Conservation (phyloP, 1,139 yeast genomes). For the Groenewaldozyma sp. region DNA sequence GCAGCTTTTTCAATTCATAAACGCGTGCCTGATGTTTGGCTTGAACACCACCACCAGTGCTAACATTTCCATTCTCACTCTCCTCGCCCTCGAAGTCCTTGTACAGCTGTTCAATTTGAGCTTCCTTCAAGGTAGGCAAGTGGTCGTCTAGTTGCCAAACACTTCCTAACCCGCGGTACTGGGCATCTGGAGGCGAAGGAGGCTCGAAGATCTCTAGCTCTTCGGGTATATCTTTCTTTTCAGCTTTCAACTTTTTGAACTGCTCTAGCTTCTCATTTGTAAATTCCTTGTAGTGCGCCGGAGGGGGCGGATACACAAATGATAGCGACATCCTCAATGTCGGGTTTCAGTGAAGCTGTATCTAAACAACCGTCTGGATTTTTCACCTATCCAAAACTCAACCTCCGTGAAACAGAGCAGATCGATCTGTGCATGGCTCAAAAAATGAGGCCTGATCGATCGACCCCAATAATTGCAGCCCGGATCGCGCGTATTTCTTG, state of each 20-base stretch:
- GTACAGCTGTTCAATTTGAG: constrained; percentile 64
- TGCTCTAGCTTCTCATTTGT: constrained; percentile 49
- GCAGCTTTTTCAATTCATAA: constrained; percentile 56
- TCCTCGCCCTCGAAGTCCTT: constrained; percentile 18
- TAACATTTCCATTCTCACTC: background rate
- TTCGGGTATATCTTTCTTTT: constrained; percentile 10
- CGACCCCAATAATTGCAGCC: background rate
- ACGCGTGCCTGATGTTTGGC: constrained; percentile 37
- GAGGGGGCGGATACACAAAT: constrained; percentile 82
- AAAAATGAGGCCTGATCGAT: background rate
- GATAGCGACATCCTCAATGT: constrained; percentile 39
- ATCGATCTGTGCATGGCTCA: constrained; percentile 20
- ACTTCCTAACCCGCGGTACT: constrained; percentile 73
- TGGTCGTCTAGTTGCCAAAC: constrained; percentile 70
- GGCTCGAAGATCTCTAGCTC: constrained; percentile 39
- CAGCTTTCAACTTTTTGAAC: constrained; percentile 22
- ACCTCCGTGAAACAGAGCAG: too few species aligned
- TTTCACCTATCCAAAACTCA: too few species aligned
- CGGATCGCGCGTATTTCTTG: too few species aligned
- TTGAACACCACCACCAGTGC: constrained; percentile 9
- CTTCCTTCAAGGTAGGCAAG: constrained; percentile 54
- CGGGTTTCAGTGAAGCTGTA: too few species aligned
- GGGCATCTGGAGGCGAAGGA: constrained; percentile 51
- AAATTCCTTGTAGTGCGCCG: constrained; percentile 60
- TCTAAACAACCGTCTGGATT: too few species aligned